A percentile compares a stretch with the other conserved stretches of the same genome.
Conservation (phyloP, 768 basidiomycete species). For the Trametopsis cervina region DNA sequence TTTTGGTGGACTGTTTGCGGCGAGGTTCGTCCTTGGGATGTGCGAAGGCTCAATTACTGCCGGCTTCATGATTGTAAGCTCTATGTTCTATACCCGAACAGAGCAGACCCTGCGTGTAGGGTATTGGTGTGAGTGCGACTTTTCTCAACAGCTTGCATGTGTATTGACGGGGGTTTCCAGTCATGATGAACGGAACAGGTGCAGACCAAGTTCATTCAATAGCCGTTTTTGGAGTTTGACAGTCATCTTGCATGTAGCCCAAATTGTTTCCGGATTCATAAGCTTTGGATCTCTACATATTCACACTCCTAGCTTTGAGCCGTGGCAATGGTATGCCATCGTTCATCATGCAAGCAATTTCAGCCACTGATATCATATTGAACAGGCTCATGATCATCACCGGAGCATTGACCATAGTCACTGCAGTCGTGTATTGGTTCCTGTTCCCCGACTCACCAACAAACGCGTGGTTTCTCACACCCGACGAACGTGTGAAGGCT, state of each 20-base stretch:
- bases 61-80: slow-evolving; percentile 68
- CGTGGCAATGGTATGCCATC: slow-evolving; percentile 90
- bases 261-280: slow-evolving; percentile 67
- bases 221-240: not conserved
- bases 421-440: slow-evolving; percentile 39
- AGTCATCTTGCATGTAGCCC: slow-evolving; percentile 75
- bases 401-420: slow-evolving; percentile 54
- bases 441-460: slow-evolving; percentile 79
- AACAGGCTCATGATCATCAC: slow-evolving; percentile 73
- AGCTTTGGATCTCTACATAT: slow-evolving; percentile 63
- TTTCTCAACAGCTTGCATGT: not conserved
- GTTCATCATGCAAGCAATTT: no score
- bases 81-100: slow-evolving; percentile 46
- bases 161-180: no score
- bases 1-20: slow-evolving; percentile 62
- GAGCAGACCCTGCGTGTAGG: slow-evolving; percentile 42
- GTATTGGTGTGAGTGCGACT: slow-evolving; percentile 37
- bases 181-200: no score
- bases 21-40: slow-evolving; percentile 65
- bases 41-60: slow-evolving; percentile 78
- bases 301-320: slow-evolving; percentile 45
- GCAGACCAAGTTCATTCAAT: not conserved
- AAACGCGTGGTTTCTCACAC: slow-evolving; percentile 62
- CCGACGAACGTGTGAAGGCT: slow-evolving; percentile 61
- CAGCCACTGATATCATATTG: no score